Evolutionary conservation across 768 basidiomycete species (phyloP), one percentile per base, ranked within the genome.

Genomic region (Coprinopsis cinerea): DNA sequence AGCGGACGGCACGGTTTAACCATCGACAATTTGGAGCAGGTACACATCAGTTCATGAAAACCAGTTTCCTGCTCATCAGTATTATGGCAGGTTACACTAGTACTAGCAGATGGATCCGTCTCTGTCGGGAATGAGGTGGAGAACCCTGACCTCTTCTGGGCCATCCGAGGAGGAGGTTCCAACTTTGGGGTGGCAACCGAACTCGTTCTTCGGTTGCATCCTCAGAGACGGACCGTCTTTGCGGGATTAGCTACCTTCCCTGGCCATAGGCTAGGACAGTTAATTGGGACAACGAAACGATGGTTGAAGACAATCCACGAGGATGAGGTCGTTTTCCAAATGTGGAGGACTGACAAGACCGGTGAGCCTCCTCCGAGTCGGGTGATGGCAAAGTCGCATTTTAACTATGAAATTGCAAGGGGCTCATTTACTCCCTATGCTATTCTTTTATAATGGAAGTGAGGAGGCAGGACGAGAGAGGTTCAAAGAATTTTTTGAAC

Each of bases 111-210:
- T 53, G 77, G 77, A 7, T 61, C 61, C 15, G 56, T 69, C 4
- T 49, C 69, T 15, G 75, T 58, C 37, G 67, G 66, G 1, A 71
- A 56, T 51, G 68, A 67, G 6, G 57, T 49, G 0, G 64, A 70
- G 53, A 69, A 72, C 49, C 48, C 65, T 9, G 78, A 80, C 47
- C 61, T 80, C 15, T 79, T 77, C 60, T 80, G 76, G 57, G 78
- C 62, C 26, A 68, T 81, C 44, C 67, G 77, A 35, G 77, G 79
- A 3, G 77, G 70, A 20, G 79, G 78, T 28, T 70, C 68, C 35
- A 79, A 78, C 54, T 79, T 79, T 56, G 79, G 79, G n/a, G 72
- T 80, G 22, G 73, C 75, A 47, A 77, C 75, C 13, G 72, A 78
- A 52, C 81, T 82, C 50, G 72, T 77, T 0, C 59, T 75, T 47